These are phyloP conservation scores for Verticillium albo-atrum DNA, from an alignment of 2,329 filamentous ascomycete genomes.

Conservation along the genomic window DNA sequence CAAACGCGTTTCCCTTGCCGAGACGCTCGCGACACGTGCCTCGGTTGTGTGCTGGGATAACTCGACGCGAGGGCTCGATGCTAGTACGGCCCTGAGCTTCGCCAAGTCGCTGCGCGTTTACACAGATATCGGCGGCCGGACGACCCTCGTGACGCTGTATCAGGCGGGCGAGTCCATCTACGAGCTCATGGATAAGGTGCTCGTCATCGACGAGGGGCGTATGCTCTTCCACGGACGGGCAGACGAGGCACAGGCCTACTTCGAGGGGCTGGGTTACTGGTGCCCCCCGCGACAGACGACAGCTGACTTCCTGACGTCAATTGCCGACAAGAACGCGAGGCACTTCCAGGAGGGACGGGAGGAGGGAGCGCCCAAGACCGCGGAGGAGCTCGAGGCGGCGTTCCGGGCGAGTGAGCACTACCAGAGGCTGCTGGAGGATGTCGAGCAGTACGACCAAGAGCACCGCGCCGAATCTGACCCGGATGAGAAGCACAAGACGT, in stretches of 20 bases:
- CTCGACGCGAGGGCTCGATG: slow-evolving; percentile 73
- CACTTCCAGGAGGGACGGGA: slow-evolving; percentile 57
- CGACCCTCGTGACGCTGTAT: slow-evolving; percentile 38
- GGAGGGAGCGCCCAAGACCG: slow-evolving; percentile 55
- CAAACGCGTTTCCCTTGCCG: slow-evolving; percentile 75
- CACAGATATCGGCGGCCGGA: slow-evolving; percentile 69
- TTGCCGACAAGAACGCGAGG: slow-evolving; percentile 63
- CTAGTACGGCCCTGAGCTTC: slow-evolving; percentile 74
- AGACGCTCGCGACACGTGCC: slow-evolving; percentile 69
- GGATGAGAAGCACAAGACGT: slow-evolving; percentile 42
- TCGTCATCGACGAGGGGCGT: slow-evolving; percentile 70
- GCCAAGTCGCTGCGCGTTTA: slow-evolving; percentile 65
- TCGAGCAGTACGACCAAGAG: slow-evolving; percentile 33
- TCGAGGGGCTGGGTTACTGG: slow-evolving; percentile 68
- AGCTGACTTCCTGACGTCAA: slow-evolving; percentile 64
- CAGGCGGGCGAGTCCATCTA: slow-evolving; percentile 40
- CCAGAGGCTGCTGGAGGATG: slow-evolving; percentile 50
- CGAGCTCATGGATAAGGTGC: slow-evolving; percentile 68
- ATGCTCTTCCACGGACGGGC: slow-evolving; percentile 73
- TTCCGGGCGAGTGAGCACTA: slow-evolving; percentile 56
- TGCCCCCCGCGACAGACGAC: slow-evolving; percentile 44
- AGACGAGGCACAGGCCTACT: slow-evolving; percentile 65
- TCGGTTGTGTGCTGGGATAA: slow-evolving; percentile 79
- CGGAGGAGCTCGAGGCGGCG: slow-evolving; percentile 55
- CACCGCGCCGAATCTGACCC: slow-evolving; percentile 21